Evolutionary conservation across 768 basidiomycete species (phyloP).

Genomic region (Hygrophorus pudorinus): DNA sequence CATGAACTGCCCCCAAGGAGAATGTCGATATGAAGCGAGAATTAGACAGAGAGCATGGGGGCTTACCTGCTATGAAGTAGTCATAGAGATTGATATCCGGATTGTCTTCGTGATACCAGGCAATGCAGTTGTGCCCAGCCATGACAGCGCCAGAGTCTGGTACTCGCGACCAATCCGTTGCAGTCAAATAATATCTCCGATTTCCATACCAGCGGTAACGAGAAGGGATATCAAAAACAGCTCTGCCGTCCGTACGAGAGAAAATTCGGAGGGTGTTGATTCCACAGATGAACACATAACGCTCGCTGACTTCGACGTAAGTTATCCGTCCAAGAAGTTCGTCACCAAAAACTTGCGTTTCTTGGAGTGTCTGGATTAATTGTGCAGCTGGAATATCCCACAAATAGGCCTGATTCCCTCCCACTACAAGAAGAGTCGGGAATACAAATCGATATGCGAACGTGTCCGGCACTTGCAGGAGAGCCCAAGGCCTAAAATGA

Average conservation of each 20-base stretch:
- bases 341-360: constrained; percentile 20
- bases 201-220: constrained; percentile 22
- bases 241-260: constrained; percentile 32
- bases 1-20: constrained; percentile 24
- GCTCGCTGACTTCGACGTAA: constrained; percentile 57
- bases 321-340: constrained; percentile 29
- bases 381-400: constrained; percentile 51
- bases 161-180: constrained; percentile 5
- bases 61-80: constrained; percentile 36
- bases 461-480: constrained; percentile 38
- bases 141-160: constrained; percentile 1
- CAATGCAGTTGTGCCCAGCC: constrained; percentile 7
- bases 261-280: constrained; percentile 40
- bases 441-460: constrained; percentile 60
- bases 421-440: constrained; percentile 49
- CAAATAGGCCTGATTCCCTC: constrained; percentile 35
- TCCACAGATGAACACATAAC: constrained; percentile 54
- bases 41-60: not conserved
- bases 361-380: constrained; percentile 37
- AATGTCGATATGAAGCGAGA: not conserved
- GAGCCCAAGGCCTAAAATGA: constrained; percentile 54
- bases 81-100: constrained; percentile 21
- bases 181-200: constrained; percentile 17
- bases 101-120: constrained; percentile 7
- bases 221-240: constrained; percentile 34